A percentile compares a stretch with the other conserved stretches of the same genome.
phyloP scores from a whole-genome alignment of 2,329 filamentous ascomycete species.

The Pyrenochaeta sp. region DNA sequence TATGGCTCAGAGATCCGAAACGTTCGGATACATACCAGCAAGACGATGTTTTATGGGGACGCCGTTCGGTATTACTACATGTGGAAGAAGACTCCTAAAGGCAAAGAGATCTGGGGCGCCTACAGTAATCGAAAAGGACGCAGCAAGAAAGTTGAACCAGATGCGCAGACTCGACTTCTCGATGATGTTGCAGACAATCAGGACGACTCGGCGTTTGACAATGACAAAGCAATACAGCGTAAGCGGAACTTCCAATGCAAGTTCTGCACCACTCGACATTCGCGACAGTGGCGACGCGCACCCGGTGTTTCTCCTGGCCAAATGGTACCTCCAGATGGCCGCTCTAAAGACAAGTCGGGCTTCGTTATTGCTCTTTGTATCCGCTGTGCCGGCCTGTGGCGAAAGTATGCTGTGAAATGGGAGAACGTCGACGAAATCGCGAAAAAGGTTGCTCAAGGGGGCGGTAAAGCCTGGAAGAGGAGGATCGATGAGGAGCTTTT shows the following conservation, averaged over 20 bases:
- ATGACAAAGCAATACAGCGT: conserved; percentile 78
- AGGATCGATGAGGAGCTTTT: conserved; percentile 93
- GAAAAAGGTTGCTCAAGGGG: conserved; percentile 82
- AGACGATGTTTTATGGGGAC: conserved; percentile 77
- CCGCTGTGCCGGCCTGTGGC: conserved; percentile 91
- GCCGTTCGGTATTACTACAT: conserved; percentile 95
- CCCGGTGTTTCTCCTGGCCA: conserved; percentile 77
- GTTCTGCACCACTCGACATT: conserved; percentile 82
- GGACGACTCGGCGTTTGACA: conserved; percentile 96
- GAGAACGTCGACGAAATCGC: conserved; percentile 91
- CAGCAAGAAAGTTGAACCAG: conserved; percentile 71
- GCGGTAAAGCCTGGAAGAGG: conserved; percentile 83
- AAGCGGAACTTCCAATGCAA: conserved; percentile 92
- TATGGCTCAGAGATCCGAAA: conserved; percentile 88
- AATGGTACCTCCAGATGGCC: conserved; percentile 71
- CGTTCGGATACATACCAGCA: conserved; percentile 80
- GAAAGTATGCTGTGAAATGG: conserved; percentile 94
- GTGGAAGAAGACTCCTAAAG: conserved; percentile 93
- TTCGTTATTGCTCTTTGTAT: conserved; percentile 85
- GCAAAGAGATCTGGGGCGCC: conserved; percentile 87
- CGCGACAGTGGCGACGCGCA: conserved; percentile 89
- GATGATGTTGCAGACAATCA: conserved; percentile 92
- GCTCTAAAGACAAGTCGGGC: conserved; percentile 78
- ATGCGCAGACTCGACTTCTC: conserved; percentile 74
- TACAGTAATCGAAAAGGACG: conserved; percentile 88